A percentile compares a stretch with the other conserved stretches of the same genome.
Conservation (phyloP, 176 grass and related monocot species). For the Eragrostis nindensis region DNA sequence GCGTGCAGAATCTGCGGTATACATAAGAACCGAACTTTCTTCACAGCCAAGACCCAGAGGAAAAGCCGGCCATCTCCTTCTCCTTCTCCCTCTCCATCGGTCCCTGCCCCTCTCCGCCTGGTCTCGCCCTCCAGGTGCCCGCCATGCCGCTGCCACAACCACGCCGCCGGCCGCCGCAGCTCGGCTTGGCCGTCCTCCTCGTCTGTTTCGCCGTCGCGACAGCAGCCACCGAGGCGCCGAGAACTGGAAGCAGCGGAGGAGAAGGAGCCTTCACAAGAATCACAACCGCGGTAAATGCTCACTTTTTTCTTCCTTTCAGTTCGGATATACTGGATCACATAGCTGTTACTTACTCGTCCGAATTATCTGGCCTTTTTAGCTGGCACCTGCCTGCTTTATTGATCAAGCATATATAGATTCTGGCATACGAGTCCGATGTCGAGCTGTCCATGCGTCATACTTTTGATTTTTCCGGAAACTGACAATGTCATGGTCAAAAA, state of each 20-base stretch:
- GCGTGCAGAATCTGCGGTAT: too few relatives aligned
- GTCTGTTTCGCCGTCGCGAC: neutral
- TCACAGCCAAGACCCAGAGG: neutral
- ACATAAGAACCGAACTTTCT: too few relatives aligned
- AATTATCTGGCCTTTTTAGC: too few relatives aligned
- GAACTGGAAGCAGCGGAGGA: neutral
- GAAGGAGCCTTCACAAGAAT: neutral
- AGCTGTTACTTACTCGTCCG: neutral
- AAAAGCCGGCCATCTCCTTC: neutral
- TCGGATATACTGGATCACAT: neutral
- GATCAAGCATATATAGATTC: too few relatives aligned
- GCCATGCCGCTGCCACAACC: slow-evolving; percentile 40
- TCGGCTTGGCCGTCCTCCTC: neutral
- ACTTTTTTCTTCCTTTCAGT: neutral
- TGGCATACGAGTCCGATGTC: too few relatives aligned
- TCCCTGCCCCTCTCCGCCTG: neutral
- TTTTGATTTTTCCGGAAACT: too few relatives aligned
- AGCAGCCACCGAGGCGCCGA: neutral
- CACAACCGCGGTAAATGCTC: neutral
- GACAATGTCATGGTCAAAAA: too few relatives aligned
- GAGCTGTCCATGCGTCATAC: too few relatives aligned
- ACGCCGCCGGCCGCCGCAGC: neutral
- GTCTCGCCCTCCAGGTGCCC: neutral
- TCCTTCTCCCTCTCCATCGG: neutral
- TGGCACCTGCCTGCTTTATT: too few relatives aligned